A percentile compares a stretch with the other conserved stretches of the same genome.
Evolutionary conservation across 1,284 basidiomycete species (phyloP).

Genomic region (Pisolithus thermaeus): DNA sequence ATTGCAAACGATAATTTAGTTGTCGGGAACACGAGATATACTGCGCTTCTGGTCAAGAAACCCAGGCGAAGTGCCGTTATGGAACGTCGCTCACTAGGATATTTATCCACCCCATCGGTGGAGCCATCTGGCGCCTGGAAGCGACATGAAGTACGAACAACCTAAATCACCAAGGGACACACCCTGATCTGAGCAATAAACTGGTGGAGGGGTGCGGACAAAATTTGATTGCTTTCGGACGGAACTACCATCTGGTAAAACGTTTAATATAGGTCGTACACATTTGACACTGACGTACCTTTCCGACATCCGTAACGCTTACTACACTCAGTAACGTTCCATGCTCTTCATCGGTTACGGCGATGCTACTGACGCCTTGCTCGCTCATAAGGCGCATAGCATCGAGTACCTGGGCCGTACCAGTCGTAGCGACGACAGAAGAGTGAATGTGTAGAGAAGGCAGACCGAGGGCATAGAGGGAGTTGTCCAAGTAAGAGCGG

Average conservation of each 20-base stretch:
- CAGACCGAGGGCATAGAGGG: slow-evolving; percentile 51
- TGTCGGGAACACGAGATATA: slow-evolving; percentile 63
- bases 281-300: slow-evolving; percentile 33
- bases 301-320: slow-evolving; percentile 72
- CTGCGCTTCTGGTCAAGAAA: slow-evolving; percentile 29
- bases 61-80: not conserved
- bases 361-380: slow-evolving; percentile 72
- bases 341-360: slow-evolving; percentile 59
- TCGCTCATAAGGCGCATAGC: slow-evolving; percentile 79
- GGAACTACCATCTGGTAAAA: slow-evolving; percentile 59
- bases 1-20: slow-evolving; percentile 62
- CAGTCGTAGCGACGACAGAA: slow-evolving; percentile 53
- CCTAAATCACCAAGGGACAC: not conserved
- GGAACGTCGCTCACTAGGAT: slow-evolving; percentile 46
- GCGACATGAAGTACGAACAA: not conserved
- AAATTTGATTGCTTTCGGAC: slow-evolving; percentile 66
- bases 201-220: slow-evolving; percentile 57
- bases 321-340: slow-evolving; percentile 61
- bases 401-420: slow-evolving; percentile 57
- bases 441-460: slow-evolving; percentile 59
- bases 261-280: not conserved
- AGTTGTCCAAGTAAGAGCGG: slow-evolving; percentile 48
- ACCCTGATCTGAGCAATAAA: slow-evolving; percentile 69
- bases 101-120: slow-evolving; percentile 67
- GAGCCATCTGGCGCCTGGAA: slow-evolving; percentile 57